Conservation (phyloP, 2,329 filamentous ascomycete species). For the Exophiala lecanii-corni region DNA sequence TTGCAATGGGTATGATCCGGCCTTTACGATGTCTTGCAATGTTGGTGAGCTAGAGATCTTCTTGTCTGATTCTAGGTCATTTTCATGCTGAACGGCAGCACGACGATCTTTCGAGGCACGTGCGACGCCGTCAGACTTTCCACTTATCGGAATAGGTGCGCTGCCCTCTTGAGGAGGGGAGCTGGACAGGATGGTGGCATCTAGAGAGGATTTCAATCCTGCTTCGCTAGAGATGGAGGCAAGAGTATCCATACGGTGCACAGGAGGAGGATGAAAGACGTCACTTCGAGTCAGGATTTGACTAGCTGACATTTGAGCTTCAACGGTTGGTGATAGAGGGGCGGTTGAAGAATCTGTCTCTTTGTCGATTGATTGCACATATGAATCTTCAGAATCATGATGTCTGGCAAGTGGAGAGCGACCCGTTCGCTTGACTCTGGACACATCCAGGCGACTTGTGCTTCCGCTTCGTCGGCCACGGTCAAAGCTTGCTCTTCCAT, state of each 20-base stretch:
- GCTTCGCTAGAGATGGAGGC: constrained; percentile 33
- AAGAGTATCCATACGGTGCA: constrained; percentile 38
- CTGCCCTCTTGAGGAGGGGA: constrained; percentile 16
- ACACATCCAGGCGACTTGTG: constrained; percentile 50
- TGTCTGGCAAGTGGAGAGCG: constrained; percentile 50
- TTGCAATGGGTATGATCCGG: constrained; percentile 72
- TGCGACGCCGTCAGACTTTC: constrained; percentile 1
- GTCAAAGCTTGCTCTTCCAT: constrained; percentile 33
- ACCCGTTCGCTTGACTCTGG: constrained; percentile 45
- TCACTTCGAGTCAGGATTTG: constrained; percentile 85
- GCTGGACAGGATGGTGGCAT: constrained; percentile 23
- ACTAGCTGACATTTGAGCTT: constrained; percentile 75
- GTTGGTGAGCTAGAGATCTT: constrained; percentile 38
- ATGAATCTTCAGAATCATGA: constrained; percentile 68
- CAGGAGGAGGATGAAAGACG: constrained; percentile 76
- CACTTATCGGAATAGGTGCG: constrained; percentile 15
- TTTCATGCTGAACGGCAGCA: constrained; percentile 5
- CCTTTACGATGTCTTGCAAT: constrained; percentile 55
- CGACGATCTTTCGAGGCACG: constrained; percentile 5
- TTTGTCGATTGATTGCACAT: constrained; percentile 67
- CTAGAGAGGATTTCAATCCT: constrained; percentile 37
- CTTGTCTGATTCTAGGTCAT: constrained; percentile 10
- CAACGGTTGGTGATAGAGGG: constrained; percentile 62
- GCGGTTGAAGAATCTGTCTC: constrained; percentile 68
- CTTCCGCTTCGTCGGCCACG: constrained; percentile 58